Evolutionary conservation across 2,329 filamentous ascomycete species (phyloP).

Genomic region (Alternaria tenuissima): DNA sequence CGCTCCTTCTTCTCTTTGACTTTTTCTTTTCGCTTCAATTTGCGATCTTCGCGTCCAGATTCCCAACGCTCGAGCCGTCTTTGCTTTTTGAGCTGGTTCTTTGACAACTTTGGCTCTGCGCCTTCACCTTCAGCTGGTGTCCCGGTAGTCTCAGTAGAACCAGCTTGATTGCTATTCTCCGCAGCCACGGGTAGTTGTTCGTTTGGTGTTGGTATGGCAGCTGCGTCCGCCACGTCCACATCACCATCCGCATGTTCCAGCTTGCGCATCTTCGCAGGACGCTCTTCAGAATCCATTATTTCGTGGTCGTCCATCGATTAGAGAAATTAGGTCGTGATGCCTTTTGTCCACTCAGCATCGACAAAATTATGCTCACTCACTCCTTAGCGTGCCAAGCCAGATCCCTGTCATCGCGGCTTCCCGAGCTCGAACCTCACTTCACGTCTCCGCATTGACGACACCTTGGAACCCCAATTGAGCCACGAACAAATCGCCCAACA

Average conservation of each 20-base stretch:
- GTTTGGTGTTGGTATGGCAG: conserved; percentile 20
- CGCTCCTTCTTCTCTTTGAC: conserved; percentile 61
- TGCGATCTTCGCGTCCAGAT: conserved; percentile 67
- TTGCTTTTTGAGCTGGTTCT: conserved; percentile 85
- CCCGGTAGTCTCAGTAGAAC: conserved; percentile 5
- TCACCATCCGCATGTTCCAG: conserved; percentile 48
- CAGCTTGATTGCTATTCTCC: conserved; percentile 20
- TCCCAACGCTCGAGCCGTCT: conserved; percentile 79
- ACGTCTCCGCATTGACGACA: conserved; percentile 37
- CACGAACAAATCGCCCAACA: conserved; percentile 58
- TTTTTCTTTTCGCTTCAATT: conserved; percentile 66
- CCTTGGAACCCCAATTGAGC: conserved; percentile 40
- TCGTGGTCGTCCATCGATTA: neutral
- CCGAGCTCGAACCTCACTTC: conserved; percentile 35
- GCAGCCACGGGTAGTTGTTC: conserved; percentile 19
- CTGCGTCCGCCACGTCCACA: conserved; percentile 16
- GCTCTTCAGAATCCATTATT: conserved; percentile 64
- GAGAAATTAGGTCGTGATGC: conserved; percentile 10
- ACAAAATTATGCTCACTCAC: conserved; percentile 39
- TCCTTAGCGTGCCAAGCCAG: conserved; percentile 37
- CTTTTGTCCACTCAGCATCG: conserved; percentile 30
- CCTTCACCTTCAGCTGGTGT: conserved; percentile 11
- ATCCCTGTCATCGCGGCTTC: conserved; percentile 32
- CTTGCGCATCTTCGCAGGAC: conserved; percentile 65
- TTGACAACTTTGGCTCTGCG: conserved; percentile 67